Conservation (phyloP, 352 stramenopile species). For the Pythium sukuiense region DNA sequence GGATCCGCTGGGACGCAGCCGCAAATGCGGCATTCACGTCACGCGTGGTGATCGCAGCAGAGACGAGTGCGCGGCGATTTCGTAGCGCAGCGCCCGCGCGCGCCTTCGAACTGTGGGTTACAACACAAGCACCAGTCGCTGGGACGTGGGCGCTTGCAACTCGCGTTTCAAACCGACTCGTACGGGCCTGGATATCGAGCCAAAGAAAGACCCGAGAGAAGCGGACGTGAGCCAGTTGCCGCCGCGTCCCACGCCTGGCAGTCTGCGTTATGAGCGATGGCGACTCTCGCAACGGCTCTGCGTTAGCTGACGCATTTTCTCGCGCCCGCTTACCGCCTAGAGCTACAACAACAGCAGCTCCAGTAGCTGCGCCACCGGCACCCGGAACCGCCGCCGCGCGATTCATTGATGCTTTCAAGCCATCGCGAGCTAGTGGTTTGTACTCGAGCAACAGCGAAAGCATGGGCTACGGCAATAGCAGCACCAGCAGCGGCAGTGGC, state of each 20-base stretch:
- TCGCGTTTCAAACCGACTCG: neutral
- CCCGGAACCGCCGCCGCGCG: slow-evolving; percentile 7
- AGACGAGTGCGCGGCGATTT: slow-evolving; percentile 2
- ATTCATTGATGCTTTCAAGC: slow-evolving; percentile 28
- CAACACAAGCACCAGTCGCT: neutral
- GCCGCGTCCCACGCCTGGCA: neutral
- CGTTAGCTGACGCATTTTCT: neutral
- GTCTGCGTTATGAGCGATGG: neutral
- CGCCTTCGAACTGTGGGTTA: neutral
- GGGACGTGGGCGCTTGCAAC: neutral
- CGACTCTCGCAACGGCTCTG: neutral
- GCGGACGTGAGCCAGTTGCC: neutral
- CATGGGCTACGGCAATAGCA: slow-evolving; percentile 28
- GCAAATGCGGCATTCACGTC: slow-evolving; percentile 1
- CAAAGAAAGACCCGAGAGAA: neutral
- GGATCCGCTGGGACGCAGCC: slow-evolving; percentile 13
- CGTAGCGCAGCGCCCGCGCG: neutral
- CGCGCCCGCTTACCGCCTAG: neutral
- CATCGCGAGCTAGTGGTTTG: slow-evolving; percentile 2
- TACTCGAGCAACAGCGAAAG: neutral
- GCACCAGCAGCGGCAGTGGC: neutral
- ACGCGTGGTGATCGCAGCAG: neutral
- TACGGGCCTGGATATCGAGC: neutral
- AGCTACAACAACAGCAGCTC: slow-evolving; percentile 1
- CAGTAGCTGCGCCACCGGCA: neutral